Percentiles rank a stretch among this genome's conserved stretches.
These are phyloP conservation scores for Telopea speciosissima DNA, from an alignment of 177 flowering plant genomes.

Conservation along the genomic window DNA sequence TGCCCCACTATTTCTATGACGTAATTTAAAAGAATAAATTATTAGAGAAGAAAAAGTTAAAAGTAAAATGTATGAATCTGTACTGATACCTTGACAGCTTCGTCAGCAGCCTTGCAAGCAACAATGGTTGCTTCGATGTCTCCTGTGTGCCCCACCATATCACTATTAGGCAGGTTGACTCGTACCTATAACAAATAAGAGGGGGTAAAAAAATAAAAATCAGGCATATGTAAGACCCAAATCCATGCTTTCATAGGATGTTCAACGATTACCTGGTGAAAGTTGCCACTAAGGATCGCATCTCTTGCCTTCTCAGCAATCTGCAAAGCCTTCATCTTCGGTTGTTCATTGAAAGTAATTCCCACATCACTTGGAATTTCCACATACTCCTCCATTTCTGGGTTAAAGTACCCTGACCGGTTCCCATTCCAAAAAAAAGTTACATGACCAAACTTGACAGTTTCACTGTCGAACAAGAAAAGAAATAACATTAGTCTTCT, in stretches of 20 bases:
- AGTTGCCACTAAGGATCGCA: conserved; percentile 85
- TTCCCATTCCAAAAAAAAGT: conserved; percentile 99
- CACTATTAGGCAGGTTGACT: conserved; percentile 89
- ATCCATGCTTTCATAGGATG: not conserved
- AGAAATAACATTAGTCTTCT: not conserved
- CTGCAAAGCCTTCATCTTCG: conserved; percentile 94
- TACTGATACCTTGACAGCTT: conserved; percentile 75
- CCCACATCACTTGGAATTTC: conserved; percentile 95
- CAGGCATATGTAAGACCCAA: not conserved
- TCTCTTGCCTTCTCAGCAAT: conserved; percentile 93
- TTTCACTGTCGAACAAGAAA: conserved; percentile 52
- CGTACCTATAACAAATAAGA: conserved; percentile 51
- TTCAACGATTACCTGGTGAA: conserved; percentile 56
- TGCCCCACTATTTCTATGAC: not conserved
- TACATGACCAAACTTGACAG: conserved; percentile 96
- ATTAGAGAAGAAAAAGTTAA: too few relatives aligned
- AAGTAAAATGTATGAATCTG: not conserved
- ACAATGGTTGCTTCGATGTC: conserved; percentile 89
- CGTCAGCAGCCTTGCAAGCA: conserved; percentile 96
- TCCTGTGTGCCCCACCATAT: conserved; percentile 99
- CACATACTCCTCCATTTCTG: conserved; percentile 84
- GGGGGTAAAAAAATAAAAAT: not conserved
- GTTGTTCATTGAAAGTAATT: conserved; percentile 83
- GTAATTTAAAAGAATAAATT: not conserved
- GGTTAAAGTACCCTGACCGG: conserved; percentile 84